These are phyloP conservation scores for Coemansia sp. DNA, from an alignment of 192 early-diverging fungal genomes.

Conservation along the genomic window DNA sequence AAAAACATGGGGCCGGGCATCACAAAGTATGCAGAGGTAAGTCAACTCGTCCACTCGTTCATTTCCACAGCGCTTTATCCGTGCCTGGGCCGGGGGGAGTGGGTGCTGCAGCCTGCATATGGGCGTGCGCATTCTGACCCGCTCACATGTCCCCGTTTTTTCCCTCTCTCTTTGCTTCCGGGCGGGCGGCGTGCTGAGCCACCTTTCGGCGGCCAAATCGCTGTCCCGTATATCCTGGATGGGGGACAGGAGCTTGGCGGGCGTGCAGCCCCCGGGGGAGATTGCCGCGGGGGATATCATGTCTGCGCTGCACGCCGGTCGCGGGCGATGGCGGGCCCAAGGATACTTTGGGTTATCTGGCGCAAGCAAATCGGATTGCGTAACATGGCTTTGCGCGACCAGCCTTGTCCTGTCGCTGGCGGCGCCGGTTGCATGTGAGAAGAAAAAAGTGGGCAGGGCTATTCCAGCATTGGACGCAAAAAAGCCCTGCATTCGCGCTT, in stretches of 20 bases:
- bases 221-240: not conserved
- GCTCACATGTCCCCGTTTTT: not conserved
- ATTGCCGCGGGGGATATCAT: too few relatives aligned
- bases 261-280: too few relatives aligned
- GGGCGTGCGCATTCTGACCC: not conserved
- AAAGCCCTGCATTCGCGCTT: conserved; percentile 7
- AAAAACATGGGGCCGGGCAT: conserved; percentile 53
- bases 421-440: not conserved
- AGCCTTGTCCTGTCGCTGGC: not conserved
- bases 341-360: too few relatives aligned
- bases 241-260: not conserved
- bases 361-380: conserved; percentile 6
- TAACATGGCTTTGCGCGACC: not conserved
- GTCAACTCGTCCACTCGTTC: too few relatives aligned
- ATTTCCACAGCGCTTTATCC: too few relatives aligned
- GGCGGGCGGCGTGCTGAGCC: not conserved
- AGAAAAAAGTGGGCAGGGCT: not conserved
- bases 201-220: not conserved
- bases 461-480: not conserved
- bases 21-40: conserved; percentile 53
- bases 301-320: too few relatives aligned
- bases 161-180: too few relatives aligned
- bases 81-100: too few relatives aligned
- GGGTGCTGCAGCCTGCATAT: not conserved
- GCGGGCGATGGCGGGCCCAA: too few relatives aligned